Evolutionary conservation across 768 basidiomycete species (phyloP).

Genomic region (Xerocomellus amylosporus): DNA sequence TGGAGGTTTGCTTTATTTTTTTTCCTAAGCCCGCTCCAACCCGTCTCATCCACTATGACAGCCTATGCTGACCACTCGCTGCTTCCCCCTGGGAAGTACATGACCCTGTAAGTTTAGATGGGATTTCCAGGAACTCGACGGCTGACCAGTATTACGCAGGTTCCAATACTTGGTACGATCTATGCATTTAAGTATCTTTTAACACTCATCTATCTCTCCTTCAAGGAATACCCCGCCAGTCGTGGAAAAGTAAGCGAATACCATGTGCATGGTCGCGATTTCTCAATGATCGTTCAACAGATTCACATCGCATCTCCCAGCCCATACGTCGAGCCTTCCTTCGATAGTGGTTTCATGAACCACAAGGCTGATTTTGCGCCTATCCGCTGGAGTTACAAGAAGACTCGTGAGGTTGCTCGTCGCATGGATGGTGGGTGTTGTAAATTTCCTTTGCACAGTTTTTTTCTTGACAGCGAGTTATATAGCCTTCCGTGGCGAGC

Average conservation of each 20-base stretch:
- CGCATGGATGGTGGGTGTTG: constrained; percentile 58
- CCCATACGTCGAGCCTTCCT: constrained; percentile 62
- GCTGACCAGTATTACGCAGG: constrained; percentile 3
- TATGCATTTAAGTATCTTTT: background rate
- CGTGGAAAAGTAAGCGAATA: constrained; percentile 54
- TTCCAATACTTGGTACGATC: constrained; percentile 58
- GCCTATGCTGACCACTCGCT: constrained; percentile 71
- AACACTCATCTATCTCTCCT: background rate
- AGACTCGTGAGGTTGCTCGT: constrained; percentile 67
- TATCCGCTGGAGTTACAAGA: constrained; percentile 77
- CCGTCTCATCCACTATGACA: constrained; percentile 10
- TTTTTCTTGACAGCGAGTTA: background rate
- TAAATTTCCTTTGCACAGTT: background rate
- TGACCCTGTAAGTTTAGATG: constrained; percentile 50
- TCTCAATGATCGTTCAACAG: constrained; percentile 26
- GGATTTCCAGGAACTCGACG: constrained; percentile 21
- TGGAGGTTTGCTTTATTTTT: constrained; percentile 39
- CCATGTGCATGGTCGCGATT: no score
- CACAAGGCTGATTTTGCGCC: constrained; percentile 75
- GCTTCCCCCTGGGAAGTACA: constrained; percentile 68
- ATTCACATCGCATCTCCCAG: constrained; percentile 60
- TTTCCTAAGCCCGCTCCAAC: background rate
- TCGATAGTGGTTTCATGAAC: constrained; percentile 79
- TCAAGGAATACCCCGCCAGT: constrained; percentile 63
- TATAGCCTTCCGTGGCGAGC: constrained; percentile 65